Evolutionary conservation across 306 rosid species (phyloP).

Genomic region (Myrica gale): DNA sequence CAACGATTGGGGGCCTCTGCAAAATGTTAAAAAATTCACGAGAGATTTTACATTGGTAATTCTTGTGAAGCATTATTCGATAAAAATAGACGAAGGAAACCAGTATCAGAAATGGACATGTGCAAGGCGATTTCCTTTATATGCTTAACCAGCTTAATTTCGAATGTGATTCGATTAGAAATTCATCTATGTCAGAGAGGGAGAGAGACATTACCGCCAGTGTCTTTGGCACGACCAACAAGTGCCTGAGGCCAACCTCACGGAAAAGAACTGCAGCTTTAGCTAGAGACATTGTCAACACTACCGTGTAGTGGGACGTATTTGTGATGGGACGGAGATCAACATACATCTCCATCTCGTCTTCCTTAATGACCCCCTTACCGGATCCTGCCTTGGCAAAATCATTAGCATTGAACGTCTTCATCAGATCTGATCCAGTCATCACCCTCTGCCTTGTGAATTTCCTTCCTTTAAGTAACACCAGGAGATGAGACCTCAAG

Average conservation of each 20-base stretch:
- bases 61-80: no score
- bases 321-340: conserved; percentile 73
- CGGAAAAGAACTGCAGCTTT: conserved; percentile 73
- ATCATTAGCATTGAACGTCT: conserved; percentile 48
- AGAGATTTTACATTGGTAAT: not conserved
- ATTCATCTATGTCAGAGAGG: not conserved
- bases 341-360: conserved; percentile 70
- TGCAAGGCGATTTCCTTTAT: no score
- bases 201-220: conserved; percentile 46
- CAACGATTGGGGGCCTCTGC: conserved; percentile 74
- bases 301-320: conserved; percentile 59
- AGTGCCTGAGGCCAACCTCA: conserved; percentile 67
- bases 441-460: conserved; percentile 37
- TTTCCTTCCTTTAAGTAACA: conserved; percentile 54
- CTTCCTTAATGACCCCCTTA: conserved; percentile 54
- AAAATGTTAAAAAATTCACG: conserved; percentile 4
- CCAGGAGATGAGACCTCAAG: conserved; percentile 72
- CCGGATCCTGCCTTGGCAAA: conserved; percentile 80
- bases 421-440: conserved; percentile 34
- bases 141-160: not conserved
- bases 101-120: not conserved
- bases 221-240: conserved; percentile 64
- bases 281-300: conserved; percentile 69
- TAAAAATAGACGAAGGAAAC: not conserved
- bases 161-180: no score